Evolutionary conservation across 2,329 filamentous ascomycete species (phyloP), one percentile per base, ranked within the genome.

Genomic region (Stagonosporopsis tanaceti): DNA sequence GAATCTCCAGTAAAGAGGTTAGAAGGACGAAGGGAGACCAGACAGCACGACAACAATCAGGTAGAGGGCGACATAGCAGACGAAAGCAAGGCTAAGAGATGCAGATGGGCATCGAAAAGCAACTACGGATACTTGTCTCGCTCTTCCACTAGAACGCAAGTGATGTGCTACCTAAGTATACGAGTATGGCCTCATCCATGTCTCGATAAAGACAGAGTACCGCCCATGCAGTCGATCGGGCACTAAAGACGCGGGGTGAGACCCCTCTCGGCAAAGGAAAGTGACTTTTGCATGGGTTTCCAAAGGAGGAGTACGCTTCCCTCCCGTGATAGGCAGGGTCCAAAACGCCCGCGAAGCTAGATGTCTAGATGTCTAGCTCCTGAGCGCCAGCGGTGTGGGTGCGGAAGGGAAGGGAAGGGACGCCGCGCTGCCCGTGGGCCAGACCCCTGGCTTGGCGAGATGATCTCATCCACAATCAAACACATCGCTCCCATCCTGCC

Each of bases 141-240:
- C 32, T 45, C 25, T 38, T 14, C 25, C 9, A 44, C 37, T 34
- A 27, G 9, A 30, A 11, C 40, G 46, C 56, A 54, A 37, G 50
- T 53, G 53, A 50, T 53, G 50, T 59, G 41, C 40, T 12, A 59
- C 56, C 8, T 14, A n/a, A 42, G 56, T 42, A 47, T 50, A 54
- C 50, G 50, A 28, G 35, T 5, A 42, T 15, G 14, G 39, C 44
- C 15, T 35, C 40, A 22, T 28, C 50, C 45, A 41, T 54, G 56
- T 53, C 41, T 54, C 22, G 48, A 22, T 32, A 24, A 50, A 54
- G 50, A 41, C 48, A 47, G 45, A 46, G 27, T 38, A 45, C 22
- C n/a, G 32, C 28, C 44, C 44, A 45, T 15, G 38, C 44, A 39
- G 38, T 39, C 38, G 38, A 52, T 53, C 39, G 17, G 50, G 48